A percentile compares a stretch with the other conserved stretches of the same genome.
phyloP scores from a whole-genome alignment of 371 early-diverging fungal species.

The Mucor ambiguus region DNA sequence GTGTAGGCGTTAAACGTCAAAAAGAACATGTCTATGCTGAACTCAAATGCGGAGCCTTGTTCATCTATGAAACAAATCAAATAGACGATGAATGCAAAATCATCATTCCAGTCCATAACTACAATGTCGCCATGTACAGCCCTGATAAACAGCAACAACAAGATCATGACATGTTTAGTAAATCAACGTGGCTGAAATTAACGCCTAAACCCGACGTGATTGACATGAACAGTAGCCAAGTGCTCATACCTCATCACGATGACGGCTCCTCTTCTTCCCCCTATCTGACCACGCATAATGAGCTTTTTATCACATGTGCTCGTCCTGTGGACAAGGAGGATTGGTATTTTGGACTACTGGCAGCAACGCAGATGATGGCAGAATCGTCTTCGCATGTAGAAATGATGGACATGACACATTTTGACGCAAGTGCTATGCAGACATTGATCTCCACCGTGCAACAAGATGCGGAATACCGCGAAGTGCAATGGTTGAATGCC shows the following conservation, averaged over 20 bases:
- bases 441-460: slow-evolving; percentile 51
- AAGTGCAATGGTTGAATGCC: slow-evolving; percentile 87
- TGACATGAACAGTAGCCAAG: background rate
- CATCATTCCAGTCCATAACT: slow-evolving; percentile 72
- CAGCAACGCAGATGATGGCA: slow-evolving; percentile 42
- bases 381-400: slow-evolving; percentile 31
- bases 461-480: slow-evolving; percentile 56
- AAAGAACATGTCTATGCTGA: slow-evolving; percentile 66
- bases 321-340: slow-evolving; percentile 83
- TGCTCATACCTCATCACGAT: background rate
- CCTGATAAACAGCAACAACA: slow-evolving; percentile 42
- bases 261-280: slow-evolving; percentile 6
- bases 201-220: slow-evolving; percentile 25
- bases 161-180: slow-evolving; percentile 60
- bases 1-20: slow-evolving; percentile 16
- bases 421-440: slow-evolving; percentile 52
- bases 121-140: slow-evolving; percentile 63
- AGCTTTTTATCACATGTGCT: slow-evolving; percentile 55
- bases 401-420: slow-evolving; percentile 50
- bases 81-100: slow-evolving; percentile 66
- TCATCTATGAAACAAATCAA: slow-evolving; percentile 78
- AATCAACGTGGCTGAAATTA: slow-evolving; percentile 55
- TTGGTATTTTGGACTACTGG: slow-evolving; percentile 75
- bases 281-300: slow-evolving; percentile 10
- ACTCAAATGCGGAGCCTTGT: slow-evolving; percentile 77